These are phyloP conservation scores for Nitzschia sp. DNA, from an alignment of 108 stramenopile genomes.

Conservation along the genomic window DNA sequence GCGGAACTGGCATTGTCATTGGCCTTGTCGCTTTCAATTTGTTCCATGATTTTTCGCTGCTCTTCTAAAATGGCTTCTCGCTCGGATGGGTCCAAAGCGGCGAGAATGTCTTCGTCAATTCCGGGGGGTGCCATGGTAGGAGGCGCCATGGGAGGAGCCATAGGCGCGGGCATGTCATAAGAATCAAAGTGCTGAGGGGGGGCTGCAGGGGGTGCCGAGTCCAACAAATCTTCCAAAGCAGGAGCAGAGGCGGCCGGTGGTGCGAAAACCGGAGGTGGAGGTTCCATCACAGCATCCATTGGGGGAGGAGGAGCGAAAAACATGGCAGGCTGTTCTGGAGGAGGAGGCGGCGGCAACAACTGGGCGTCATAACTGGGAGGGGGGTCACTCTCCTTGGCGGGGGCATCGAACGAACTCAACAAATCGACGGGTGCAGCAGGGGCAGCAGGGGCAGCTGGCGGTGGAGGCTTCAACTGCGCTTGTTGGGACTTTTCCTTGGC, in stretches of 20 bases:
- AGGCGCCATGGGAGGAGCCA: neutral
- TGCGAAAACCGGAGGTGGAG: conserved; percentile 16
- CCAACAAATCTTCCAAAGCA: conserved; percentile 44
- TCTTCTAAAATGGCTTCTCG: conserved; percentile 69
- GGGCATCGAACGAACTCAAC: conserved; percentile 44
- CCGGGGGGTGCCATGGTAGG: conserved; percentile 1
- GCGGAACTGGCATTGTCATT: conserved; percentile 56
- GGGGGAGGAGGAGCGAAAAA: conserved; percentile 36
- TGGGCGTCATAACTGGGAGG: conserved; percentile 61
- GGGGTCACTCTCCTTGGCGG: conserved; percentile 21
- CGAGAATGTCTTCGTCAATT: conserved; percentile 43
- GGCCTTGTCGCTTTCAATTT: conserved; percentile 59
- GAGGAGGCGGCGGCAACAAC: conserved; percentile 34
- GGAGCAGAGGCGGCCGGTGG: conserved; percentile 49
- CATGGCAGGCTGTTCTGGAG: conserved; percentile 6
- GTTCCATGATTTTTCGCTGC: conserved; percentile 68
- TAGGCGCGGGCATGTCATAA: conserved; percentile 20
- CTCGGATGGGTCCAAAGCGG: conserved; percentile 56
- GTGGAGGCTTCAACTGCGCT: conserved; percentile 9
- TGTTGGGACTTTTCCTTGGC: conserved; percentile 75
- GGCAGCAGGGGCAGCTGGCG: conserved; percentile 10
- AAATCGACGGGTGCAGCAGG: conserved; percentile 16
- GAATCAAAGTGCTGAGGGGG: conserved; percentile 1
- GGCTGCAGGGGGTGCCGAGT: conserved; percentile 10
- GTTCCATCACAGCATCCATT: conserved; percentile 19